Base-by-base conservation (phyloP, 345 rosid species). In the Turritis glabra region DNA sequence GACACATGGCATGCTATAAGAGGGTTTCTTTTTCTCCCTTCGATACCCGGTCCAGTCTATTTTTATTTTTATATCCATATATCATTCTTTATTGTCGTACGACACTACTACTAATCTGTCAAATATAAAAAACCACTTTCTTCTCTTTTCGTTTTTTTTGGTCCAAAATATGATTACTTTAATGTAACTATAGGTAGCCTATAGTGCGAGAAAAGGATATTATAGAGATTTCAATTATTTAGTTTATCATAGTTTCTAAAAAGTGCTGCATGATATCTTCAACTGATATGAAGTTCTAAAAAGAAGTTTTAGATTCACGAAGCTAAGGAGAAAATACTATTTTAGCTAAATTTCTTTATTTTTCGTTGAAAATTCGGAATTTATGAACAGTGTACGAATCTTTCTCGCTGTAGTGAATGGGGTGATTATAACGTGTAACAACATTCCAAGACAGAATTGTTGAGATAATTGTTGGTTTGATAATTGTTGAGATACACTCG, bases 1-100 rank as follows among this genome's bases (percentile, higher is more conserved):
- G 78, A 74, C 78, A 74, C 78, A 12, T 67, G 78, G 33, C 67
- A 35, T 74, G 1, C 60, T 27, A 47, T 67, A 26, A 74, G 8
- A 5, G 61, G 71, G 48, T 54, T 54, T 64, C 47, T 23, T 73
- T 73, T 53, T 9, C 5, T 38, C 11, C 2, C 1, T 38, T 12
- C 43, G 43, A 38, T 53, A 29, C 46, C 66, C 37, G 7, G 1
- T 57, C 55, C 19, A 38, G 27, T 52, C 7, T 40, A 4, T 40
- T 14, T 40, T 38, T 40, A 3, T 23, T 3, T 22, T 23, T n/a
- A 40, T n/a, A n/a, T n/a, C n/a, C n/a, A n/a, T n/a, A n/a, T n/a
- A n/a, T n/a, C 30, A 29, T 47, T 47, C 14, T 66, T 50, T 37
- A 14, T n/a, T 23, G 1, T 32, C 13, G 33, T 57, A 43, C 65